Conservation (phyloP, 129 eudicot genomes). For the Centaurea solstitialis region DNA sequence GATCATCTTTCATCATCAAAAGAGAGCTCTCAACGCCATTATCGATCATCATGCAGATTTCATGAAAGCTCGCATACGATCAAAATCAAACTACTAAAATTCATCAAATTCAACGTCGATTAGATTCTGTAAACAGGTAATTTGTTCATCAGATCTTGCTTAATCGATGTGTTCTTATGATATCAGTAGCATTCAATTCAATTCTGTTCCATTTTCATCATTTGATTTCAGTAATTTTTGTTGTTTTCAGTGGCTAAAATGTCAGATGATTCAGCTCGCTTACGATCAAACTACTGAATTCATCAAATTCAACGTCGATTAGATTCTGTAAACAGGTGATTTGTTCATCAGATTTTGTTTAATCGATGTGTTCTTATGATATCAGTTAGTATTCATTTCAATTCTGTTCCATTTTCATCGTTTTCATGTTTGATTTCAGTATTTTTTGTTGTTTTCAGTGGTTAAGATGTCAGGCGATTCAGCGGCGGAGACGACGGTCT, state of each 20-base stretch:
- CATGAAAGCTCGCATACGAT: constrained; percentile 16
- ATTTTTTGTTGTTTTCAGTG: background rate
- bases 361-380: background rate
- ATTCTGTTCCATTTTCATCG: background rate
- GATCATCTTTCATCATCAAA: background rate
- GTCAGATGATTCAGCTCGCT: constrained; percentile 42
- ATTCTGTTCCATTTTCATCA: background rate
- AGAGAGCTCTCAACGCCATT: background rate
- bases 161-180: background rate
- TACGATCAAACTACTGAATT: constrained; percentile 5
- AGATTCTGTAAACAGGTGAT: background rate
- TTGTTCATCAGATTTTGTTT: constrained; percentile 10
- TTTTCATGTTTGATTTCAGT: background rate
- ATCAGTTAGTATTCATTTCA: constrained; percentile 11
- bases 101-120: constrained; percentile 10
- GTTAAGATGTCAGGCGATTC: constrained; percentile 52
- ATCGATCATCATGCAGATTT: constrained; percentile 30
- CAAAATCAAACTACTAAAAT: background rate
- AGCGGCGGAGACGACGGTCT: constrained; percentile 13
- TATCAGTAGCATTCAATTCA: constrained; percentile 12
- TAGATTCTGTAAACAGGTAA: constrained; percentile 2
- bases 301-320: constrained; percentile 10
- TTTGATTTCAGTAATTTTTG: background rate
- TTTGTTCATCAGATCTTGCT: constrained; percentile 7
- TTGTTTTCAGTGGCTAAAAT: constrained; percentile 30